phyloP scores from a whole-genome alignment of 75 land plant species.

The Adiantum capillusveneris region DNA sequence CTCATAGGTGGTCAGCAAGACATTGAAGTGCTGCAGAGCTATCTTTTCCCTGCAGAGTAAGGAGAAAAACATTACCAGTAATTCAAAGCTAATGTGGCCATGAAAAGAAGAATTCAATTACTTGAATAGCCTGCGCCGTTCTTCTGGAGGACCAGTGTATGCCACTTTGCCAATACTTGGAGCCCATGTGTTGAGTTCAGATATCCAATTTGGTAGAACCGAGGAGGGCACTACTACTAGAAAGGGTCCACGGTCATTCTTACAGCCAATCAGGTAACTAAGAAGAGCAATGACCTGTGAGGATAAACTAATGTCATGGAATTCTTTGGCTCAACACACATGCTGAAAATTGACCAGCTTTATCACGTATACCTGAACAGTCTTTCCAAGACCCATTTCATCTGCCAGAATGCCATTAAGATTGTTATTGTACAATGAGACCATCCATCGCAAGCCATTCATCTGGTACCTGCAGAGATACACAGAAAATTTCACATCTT shows the following conservation, averaged over 20 bases:
- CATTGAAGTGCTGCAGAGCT: conserved; percentile 89
- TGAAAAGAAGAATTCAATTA: no score
- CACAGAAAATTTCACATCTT: no score
- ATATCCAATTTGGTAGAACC: conserved; percentile 91
- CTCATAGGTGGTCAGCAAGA: conserved; percentile 95
- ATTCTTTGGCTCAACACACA: neutral
- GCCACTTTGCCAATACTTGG: conserved; percentile 73
- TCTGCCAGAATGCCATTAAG: conserved; percentile 98
- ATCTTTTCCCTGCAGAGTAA: conserved; percentile 60
- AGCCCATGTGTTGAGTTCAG: conserved; percentile 91
- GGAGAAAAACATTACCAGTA: neutral
- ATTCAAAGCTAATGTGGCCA: no score
- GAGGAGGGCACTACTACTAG: conserved; percentile 99
- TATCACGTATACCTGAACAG: conserved; percentile 72
- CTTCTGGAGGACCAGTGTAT: conserved; percentile 93
- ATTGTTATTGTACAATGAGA: conserved; percentile 92
- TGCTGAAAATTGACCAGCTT: neutral
- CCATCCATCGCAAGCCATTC: conserved; percentile 97
- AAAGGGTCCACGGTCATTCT: conserved; percentile 96
- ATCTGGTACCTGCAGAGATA: conserved; percentile 99
- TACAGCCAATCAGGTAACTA: conserved; percentile 88
- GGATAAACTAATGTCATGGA: no score
- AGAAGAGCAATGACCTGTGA: conserved; percentile 85
- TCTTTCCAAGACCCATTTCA: conserved; percentile 99
- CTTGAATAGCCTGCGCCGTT: conserved; percentile 86